Base-by-base conservation (phyloP, 345 rosid species). In the Salix purpurea region DNA sequence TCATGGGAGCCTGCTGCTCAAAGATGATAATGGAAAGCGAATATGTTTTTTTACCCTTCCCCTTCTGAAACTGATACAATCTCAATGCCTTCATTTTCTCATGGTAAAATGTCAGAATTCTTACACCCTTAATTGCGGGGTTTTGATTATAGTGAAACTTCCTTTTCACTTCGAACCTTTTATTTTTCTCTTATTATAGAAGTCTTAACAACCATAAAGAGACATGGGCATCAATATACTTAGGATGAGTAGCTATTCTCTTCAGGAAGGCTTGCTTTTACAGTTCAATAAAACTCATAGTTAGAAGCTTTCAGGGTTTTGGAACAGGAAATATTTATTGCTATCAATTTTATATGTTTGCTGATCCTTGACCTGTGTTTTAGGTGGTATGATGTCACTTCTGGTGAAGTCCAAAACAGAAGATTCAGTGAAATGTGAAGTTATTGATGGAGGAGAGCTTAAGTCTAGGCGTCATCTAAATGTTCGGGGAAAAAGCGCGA, bases 351-450 rank as follows among this genome's bases (percentile, higher is more conserved):
- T 36, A 15, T 72, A 19, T 46, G 62, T 5, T 56, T 68, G 30
- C 61, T 84, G 76, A 78, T 37, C 79, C n/a, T 77, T 39, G 67
- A 61, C 75, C 78, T 72, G 42, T 78, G 69, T 64, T 80, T 8
- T 73, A 96, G 99, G 99, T 83, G 99, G 99, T 80, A 96, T 96
- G 99, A 93, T 96, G 99, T 93, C 99, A 7, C 84, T 96, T 24
- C 18, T 62, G 84, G 99, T 96, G 83, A 93, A 86, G 87, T 93
- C 95, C 46, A 96, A 92, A 89, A 96, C 98, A 7, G 92, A 91
- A 81, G 98, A 96, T 86, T 93, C 94, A 5, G 99, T 96, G 73
- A 89, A 84, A 81, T 93, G 98, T 86, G 96, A 90, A 84, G 99
- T 92, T 79, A 84, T 96, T 80, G 98, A 96, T 87, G 98, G 99